Base-by-base conservation (phyloP, 768 basidiomycete genomes). In the Lactarius indigo region DNA sequence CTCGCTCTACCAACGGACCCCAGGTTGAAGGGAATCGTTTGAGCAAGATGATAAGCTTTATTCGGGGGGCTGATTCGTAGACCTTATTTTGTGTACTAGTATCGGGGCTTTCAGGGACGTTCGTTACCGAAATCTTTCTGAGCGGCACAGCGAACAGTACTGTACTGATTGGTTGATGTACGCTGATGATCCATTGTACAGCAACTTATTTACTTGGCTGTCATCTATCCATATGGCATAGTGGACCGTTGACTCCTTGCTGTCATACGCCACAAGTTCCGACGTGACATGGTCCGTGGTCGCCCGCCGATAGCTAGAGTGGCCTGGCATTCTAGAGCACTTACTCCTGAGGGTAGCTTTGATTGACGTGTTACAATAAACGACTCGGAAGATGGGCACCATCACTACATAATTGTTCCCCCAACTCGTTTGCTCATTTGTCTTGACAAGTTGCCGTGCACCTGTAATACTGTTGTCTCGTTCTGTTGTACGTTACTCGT, bases 11-110 rank as follows among this genome's bases (percentile, higher is more conserved):
- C 26, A 52, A 15, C 15, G 15, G 50, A 26, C 30, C 56, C 26
- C 54, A 28, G 23, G 12, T 30, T 17, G 33, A 42, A 7, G 58
- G 63, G 26, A 64, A 31, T 56, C 66, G 66, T 20, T 42, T 68
- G 52, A 59, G 66, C 30, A 62, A 58, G 52, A 31, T 60, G 66
- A 55, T 68, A 2, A 68, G 66, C 28, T 68, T 59, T 31, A 52
- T 68, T 23, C 63, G 66, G 31, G 63, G 66, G 31, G 28, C 23
- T 44, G 62, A 59, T 37, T 35, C 28, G 18, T 67, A 33, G 33
- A 56, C 28, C 30, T 33, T 56, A n/a, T n/a, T 2, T 55, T 54
- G 8, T 54, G 39, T 33, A 47, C 59, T 28, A 59, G 26, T 31
- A 28, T 59, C 23, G 9, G 18, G 28, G 41, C 39, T 26, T 26